Evolutionary conservation across 2,329 filamentous ascomycete species (phyloP).

Genomic region (Pyrenophora graminea): DNA sequence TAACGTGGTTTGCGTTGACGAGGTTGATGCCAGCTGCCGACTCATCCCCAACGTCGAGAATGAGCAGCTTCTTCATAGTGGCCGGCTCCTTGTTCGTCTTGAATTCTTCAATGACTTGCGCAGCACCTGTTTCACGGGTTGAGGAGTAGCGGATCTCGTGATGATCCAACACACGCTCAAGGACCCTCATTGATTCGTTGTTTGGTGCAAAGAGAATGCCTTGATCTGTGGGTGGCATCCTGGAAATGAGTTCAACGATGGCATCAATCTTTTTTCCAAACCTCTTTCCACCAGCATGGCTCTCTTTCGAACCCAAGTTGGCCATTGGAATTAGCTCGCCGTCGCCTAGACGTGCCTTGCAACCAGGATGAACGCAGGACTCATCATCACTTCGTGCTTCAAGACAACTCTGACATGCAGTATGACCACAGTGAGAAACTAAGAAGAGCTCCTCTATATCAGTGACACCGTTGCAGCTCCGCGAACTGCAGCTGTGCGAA

Average conservation of each 20-base stretch:
- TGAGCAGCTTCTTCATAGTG: slow-evolving; percentile 54
- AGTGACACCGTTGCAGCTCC: slow-evolving; percentile 15
- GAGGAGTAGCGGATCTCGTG: slow-evolving; percentile 24
- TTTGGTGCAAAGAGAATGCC: slow-evolving; percentile 34
- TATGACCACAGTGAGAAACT: slow-evolving; percentile 34
- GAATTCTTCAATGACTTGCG: slow-evolving; percentile 35
- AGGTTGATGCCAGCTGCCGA: slow-evolving; percentile 63
- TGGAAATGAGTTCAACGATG: slow-evolving; percentile 36
- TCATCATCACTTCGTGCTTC: slow-evolving; percentile 24
- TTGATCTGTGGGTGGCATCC: slow-evolving; percentile 48
- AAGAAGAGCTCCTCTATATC: slow-evolving; percentile 19
- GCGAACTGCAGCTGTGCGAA: slow-evolving; percentile 20
- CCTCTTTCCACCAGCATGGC: slow-evolving; percentile 30
- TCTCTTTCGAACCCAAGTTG: slow-evolving; percentile 20
- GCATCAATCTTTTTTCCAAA: slow-evolving; percentile 35
- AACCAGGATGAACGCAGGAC: slow-evolving; percentile 26
- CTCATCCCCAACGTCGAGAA: slow-evolving; percentile 61
- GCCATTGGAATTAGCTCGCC: slow-evolving; percentile 28
- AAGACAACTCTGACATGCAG: slow-evolving; percentile 31
- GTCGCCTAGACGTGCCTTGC: slow-evolving; percentile 22
- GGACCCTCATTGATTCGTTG: slow-evolving; percentile 18
- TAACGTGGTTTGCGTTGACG: too few species aligned
- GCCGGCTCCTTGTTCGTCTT: slow-evolving; percentile 26
- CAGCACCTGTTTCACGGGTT: slow-evolving; percentile 10
- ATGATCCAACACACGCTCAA: slow-evolving; percentile 24